Evolutionary conservation across 2,329 filamentous ascomycete genomes (phyloP).

Genomic region (Penicillium decumbens): DNA sequence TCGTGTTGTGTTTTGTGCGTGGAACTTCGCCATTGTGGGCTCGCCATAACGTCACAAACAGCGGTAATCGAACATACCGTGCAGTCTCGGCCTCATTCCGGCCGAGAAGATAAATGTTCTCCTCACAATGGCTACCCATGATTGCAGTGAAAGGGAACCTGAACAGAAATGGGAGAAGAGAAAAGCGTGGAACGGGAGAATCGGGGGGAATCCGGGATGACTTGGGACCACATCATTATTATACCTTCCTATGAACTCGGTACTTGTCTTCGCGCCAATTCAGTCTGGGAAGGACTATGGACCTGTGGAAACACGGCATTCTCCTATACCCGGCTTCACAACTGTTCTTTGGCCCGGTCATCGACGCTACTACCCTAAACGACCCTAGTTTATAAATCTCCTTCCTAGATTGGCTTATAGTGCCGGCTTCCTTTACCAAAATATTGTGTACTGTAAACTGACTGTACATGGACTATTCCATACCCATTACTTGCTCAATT

Average conservation of each 20-base stretch:
- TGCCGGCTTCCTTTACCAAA: too few species aligned
- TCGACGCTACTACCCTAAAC: too few species aligned
- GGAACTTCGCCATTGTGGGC: background rate
- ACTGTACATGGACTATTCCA: too few species aligned
- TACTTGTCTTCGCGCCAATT: background rate
- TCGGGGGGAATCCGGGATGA: background rate
- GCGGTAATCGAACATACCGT: conserved; percentile 11
- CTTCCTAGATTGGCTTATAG: too few species aligned
- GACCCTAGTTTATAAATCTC: too few species aligned
- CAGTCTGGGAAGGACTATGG: background rate
- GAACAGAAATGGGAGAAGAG: background rate
- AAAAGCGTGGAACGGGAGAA: background rate
- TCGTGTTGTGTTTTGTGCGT: background rate
- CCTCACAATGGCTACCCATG: conserved; percentile 2
- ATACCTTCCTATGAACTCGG: background rate
- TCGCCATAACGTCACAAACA: background rate
- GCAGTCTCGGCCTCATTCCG: conserved; percentile 20
- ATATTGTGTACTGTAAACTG: too few species aligned
- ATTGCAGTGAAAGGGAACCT: background rate
- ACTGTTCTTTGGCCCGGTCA: background rate
- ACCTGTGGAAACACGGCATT: background rate
- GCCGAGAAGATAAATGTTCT: conserved; percentile 18
- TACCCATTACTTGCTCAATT: too few species aligned
- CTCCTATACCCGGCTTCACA: background rate
- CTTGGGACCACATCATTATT: background rate